phyloP scores from a whole-genome alignment of 768 basidiomycete genomes.

The Candolleomyces aberdarensis region DNA sequence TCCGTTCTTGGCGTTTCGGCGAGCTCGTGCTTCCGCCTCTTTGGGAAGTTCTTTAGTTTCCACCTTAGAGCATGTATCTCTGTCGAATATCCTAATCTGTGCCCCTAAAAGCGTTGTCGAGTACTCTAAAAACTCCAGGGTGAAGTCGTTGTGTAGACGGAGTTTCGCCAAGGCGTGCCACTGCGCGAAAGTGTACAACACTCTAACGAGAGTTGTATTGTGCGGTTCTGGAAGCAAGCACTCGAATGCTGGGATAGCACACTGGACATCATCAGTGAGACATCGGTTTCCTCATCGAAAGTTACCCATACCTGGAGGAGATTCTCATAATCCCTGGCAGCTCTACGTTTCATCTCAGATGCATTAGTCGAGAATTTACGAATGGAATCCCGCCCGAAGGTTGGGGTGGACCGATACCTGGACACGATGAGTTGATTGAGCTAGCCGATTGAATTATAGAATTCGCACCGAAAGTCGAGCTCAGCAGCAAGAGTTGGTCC shows the following conservation, averaged over 20 bases:
- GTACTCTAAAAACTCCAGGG: not conserved
- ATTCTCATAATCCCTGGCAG: slow-evolving; percentile 36
- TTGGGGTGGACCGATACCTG: too few relatives aligned
- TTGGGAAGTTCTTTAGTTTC: not conserved
- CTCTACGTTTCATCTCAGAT: slow-evolving; percentile 26
- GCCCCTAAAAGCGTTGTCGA: not conserved
- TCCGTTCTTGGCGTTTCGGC: not conserved
- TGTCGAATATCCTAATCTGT: not conserved
- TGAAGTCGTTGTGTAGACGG: not conserved
- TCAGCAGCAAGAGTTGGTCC: not conserved
- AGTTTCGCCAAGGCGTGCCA: slow-evolving; percentile 1
- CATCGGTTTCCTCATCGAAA: not conserved
- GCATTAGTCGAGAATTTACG: slow-evolving; percentile 25
- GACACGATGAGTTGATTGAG: too few relatives aligned
- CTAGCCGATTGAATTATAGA: too few relatives aligned
- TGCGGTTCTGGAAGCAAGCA: slow-evolving; percentile 20
- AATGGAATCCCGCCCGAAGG: slow-evolving; percentile 32
- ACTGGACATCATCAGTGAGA: slow-evolving; percentile 14
- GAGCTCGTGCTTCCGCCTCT: not conserved
- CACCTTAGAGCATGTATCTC: not conserved
- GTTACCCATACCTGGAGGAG: slow-evolving; percentile 28
- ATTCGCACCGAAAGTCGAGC: not conserved
- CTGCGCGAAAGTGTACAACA: slow-evolving; percentile 2
- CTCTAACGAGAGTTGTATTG: not conserved
- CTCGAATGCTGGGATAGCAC: slow-evolving; percentile 33